phyloP scores from a whole-genome alignment of 257 asterid genomes.

The Scutellaria baicalensis region DNA sequence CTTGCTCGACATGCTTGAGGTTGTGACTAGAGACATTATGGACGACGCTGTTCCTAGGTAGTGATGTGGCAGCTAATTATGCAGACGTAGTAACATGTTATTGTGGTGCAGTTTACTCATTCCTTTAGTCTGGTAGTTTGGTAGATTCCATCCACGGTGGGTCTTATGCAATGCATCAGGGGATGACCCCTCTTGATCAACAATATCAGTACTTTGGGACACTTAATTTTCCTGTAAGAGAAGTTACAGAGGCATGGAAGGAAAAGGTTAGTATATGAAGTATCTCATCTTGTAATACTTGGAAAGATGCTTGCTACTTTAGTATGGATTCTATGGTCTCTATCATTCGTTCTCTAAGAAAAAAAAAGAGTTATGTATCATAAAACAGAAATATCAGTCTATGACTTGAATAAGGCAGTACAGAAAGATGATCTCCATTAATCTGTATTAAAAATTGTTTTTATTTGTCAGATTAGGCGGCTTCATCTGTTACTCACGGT shows the following conservation, averaged over 20 bases:
- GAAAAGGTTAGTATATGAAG: slow-evolving; percentile 58
- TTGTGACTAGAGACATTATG: slow-evolving; percentile 95
- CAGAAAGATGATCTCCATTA: neutral
- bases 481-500: slow-evolving; percentile 85
- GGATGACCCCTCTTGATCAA: slow-evolving; percentile 68
- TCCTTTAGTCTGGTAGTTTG: slow-evolving; percentile 37
- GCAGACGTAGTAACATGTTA: slow-evolving; percentile 3
- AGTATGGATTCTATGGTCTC: neutral
- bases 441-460: slow-evolving; percentile 2
- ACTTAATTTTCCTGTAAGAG: slow-evolving; percentile 76
- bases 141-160: slow-evolving; percentile 81
- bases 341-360: neutral
- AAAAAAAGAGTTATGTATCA: too few relatives aligned
- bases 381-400: neutral
- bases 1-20: slow-evolving; percentile 89
- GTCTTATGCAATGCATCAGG: slow-evolving; percentile 52
- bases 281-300: neutral
- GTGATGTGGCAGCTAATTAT: slow-evolving; percentile 2
- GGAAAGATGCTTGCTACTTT: neutral
- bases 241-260: slow-evolving; percentile 86
- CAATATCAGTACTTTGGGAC: slow-evolving; percentile 53
- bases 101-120: slow-evolving; percentile 11
- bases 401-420: neutral
- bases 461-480: slow-evolving; percentile 65
- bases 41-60: slow-evolving; percentile 77